phyloP scores from a whole-genome alignment of 2,329 filamentous ascomycete species.

The Fusarium buharicum region DNA sequence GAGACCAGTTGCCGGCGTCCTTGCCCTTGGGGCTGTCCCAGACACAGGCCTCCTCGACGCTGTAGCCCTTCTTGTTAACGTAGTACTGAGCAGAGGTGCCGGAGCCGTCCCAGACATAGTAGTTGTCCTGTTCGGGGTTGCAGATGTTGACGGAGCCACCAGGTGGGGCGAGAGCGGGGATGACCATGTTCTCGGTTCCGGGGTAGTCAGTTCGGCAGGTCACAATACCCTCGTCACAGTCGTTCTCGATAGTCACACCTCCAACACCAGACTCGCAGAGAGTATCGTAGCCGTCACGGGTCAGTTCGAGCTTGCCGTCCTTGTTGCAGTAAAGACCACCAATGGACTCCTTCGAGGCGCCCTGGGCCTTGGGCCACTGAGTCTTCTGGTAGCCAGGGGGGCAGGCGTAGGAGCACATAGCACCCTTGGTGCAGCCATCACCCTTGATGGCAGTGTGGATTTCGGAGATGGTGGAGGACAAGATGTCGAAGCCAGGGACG shows the following conservation, averaged over 20 bases:
- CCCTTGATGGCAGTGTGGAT: conserved; percentile 73
- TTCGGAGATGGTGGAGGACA: conserved; percentile 66
- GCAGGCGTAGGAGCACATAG: conserved; percentile 93
- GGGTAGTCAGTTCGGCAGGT: conserved; percentile 98
- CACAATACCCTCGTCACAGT: conserved; percentile 71
- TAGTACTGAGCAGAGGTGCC: conserved; percentile 95
- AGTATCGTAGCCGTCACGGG: conserved; percentile 71
- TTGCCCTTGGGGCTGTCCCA: conserved; percentile 70
- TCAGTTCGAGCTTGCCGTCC: conserved; percentile 79
- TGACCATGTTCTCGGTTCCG: conserved; percentile 86
- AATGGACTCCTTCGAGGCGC: conserved; percentile 81
- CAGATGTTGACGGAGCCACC: conserved; percentile 73
- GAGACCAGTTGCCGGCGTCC: conserved; percentile 84
- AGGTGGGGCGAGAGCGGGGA: conserved; percentile 74
- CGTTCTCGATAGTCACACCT: conserved; percentile 79
- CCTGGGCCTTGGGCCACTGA: conserved; percentile 86
- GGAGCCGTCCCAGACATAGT: conserved; percentile 81
- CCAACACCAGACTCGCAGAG: conserved; percentile 81
- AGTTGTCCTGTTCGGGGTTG: conserved; percentile 76
- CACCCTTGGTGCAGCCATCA: conserved; percentile 67
- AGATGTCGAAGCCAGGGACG: conserved; percentile 61
- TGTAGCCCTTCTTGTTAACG: conserved; percentile 83
- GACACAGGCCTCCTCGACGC: conserved; percentile 74
- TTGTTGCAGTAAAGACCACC: conserved; percentile 85
- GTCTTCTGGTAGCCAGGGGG: conserved; percentile 91